Evolutionary conservation across 2,329 filamentous ascomycete genomes (phyloP), one percentile per base, ranked within the genome.

Genomic region (Stemphylium beticola): DNA sequence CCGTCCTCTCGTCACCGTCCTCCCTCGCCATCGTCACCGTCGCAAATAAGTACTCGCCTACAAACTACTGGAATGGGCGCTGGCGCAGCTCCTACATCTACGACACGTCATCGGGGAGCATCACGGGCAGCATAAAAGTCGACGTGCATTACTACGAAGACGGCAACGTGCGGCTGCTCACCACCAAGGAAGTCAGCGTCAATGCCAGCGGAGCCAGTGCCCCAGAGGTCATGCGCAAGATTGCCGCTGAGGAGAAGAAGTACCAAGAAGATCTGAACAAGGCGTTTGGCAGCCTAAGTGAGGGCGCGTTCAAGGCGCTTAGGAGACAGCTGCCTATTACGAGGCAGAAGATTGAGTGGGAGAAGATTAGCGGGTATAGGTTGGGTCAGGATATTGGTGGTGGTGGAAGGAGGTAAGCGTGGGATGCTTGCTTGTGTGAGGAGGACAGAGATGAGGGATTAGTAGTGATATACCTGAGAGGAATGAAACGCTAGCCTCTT

Each of bases 71-170:
- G 91, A 98, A 97, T 78, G 95, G 95, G 59, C 92, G 95, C 60
- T 99, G 95, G 91, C 90, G 95, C 69, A 93, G 91, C 42, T 83
- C 89, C 48, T 98, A 98, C 80, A 84, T 89, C 67, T 89, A 90
- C 76, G 83, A 88, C 59, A 87, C 92, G 0, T 84, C 85, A 1
- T 82, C 85, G 3, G 82, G 82, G 61, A 81, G 81, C 42, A 80
- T 98, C 38, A 86, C 87, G 33, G 95, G 95, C 67, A 87, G 83
- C 55, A 87, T 98, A 77, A 92, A 93, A 76, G 91, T 97, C 49
- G 93, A 98, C 66, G 93, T 99, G 46, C 95, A 99, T 82, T 99
- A 99, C 83, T 99, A 99, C 80, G 95, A 99, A 79, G 96, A 99
- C 74, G 95, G 95, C 59, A 99, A 99, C 73, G 95, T 99, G 53